Evolutionary conservation across 176 grass and related monocot species (phyloP), one percentile per base, ranked within the genome.

Genomic region (Calamus simplicifolius): DNA sequence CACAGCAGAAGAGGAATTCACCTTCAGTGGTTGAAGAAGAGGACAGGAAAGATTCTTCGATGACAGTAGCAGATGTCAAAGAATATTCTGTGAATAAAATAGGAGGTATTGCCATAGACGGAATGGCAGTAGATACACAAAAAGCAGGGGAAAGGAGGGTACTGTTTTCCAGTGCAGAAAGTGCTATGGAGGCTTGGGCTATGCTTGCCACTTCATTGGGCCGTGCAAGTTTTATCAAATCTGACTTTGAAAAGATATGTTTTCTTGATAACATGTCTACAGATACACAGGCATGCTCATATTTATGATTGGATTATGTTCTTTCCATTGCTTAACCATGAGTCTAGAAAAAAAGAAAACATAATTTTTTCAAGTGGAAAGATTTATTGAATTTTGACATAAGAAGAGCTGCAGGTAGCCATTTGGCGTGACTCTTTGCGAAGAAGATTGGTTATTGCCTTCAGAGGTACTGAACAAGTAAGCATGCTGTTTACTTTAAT

Each of bases 151-250:
- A 90, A 68, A 96, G 74, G 83, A 82, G 18, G 19, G 60, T 49
- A 60, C 70, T 96, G 53, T 96, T 96, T 62, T 89, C 77, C 43
- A 85, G 87, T 72, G 91, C 91, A 64, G 86, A 96, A 69, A 90
- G 83, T 82, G 91, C 91, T 17, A 87, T 96, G 83, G 91, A 96
- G 72, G 91, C 91, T 51, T 96, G 91, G 91, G 80, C 91, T 69
- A 87, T 96, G 91, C 83, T 96, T 71, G 80, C 91, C 63, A 87
- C 71, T 75, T 96, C 91, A 77, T 51, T 96, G 59, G 91, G 86
- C 27, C 83, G 80, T 78, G 71, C 49, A 35, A 96, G 91, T 90
- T 90, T 90, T 78, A 96, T 96, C 61, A 96, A 87, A 72, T 96
- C 91, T 29, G 80, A 96, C 68, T 96, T 96, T 64, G 86, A 87